Percentiles rank a stretch among this genome's conserved stretches.
phyloP scores from a whole-genome alignment of 805 yeast genomes.

The Danielia reshetovae region DNA sequence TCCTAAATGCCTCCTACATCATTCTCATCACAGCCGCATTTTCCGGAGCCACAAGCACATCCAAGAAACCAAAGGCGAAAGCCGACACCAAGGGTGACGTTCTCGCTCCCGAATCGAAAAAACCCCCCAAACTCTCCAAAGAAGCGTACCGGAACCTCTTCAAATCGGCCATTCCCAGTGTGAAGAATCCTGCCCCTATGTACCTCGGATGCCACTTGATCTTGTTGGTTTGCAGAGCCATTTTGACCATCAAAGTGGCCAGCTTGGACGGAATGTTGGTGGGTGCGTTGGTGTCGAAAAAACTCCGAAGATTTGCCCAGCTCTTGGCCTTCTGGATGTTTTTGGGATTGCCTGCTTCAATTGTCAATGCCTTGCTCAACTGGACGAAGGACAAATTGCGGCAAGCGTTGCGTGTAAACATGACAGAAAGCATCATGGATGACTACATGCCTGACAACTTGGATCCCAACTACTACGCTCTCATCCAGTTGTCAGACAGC shows the following conservation, averaged over 20 bases:
- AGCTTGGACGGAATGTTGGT: slow-evolving; percentile 82
- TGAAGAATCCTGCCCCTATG: slow-evolving; percentile 24
- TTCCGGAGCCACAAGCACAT: slow-evolving; percentile 36
- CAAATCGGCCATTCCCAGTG: slow-evolving; percentile 33
- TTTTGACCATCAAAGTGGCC: slow-evolving; percentile 77
- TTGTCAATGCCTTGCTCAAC: slow-evolving; percentile 66
- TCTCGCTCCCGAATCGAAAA: slow-evolving; percentile 10
- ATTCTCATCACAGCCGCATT: slow-evolving; percentile 40
- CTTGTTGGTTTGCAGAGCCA: slow-evolving; percentile 63
- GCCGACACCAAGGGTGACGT: slow-evolving; percentile 4
- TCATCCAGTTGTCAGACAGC: slow-evolving; percentile 53
- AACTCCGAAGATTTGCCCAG: slow-evolving; percentile 58
- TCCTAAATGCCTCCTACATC: slow-evolving; percentile 40
- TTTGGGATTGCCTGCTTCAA: slow-evolving; percentile 81
- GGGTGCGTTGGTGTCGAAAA: slow-evolving; percentile 71
- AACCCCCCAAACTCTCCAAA: slow-evolving; percentile 25
- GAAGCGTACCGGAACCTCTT: slow-evolving; percentile 28
- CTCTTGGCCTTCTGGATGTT: slow-evolving; percentile 74
- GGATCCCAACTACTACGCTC: slow-evolving; percentile 69
- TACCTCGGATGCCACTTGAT: slow-evolving; percentile 51
- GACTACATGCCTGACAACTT: slow-evolving; percentile 68
- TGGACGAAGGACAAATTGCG: slow-evolving; percentile 59
- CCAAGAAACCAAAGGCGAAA: slow-evolving; percentile 9
- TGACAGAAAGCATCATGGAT: slow-evolving; percentile 62
- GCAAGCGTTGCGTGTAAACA: slow-evolving; percentile 54